These are phyloP conservation scores for Haplographium delicatum DNA, from an alignment of 495 filamentous ascomycete genomes.

Conservation along the genomic window DNA sequence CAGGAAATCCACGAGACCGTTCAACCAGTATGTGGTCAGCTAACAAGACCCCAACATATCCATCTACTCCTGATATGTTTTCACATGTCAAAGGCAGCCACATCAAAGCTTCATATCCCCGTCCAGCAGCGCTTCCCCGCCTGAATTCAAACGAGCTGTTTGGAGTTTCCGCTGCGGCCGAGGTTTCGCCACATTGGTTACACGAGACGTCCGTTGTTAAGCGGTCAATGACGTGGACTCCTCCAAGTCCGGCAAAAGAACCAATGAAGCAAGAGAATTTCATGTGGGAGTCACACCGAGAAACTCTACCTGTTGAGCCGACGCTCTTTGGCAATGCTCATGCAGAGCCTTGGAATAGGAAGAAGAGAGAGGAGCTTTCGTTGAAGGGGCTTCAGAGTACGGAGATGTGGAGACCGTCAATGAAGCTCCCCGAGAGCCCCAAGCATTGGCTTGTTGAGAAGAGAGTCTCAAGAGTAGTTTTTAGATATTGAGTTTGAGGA, in stretches of 20 bases:
- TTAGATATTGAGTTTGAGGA: slow-evolving; percentile 15
- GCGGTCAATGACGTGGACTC: neutral
- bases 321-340: slow-evolving; percentile 15
- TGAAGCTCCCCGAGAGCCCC: slow-evolving; percentile 7
- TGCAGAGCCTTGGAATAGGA: slow-evolving; percentile 15
- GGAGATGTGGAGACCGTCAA: slow-evolving; percentile 17
- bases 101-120: neutral
- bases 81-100: neutral
- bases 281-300: slow-evolving; percentile 6
- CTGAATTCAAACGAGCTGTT: neutral
- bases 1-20: neutral
- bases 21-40: neutral
- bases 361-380: slow-evolving; percentile 3
- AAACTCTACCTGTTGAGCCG: neutral
- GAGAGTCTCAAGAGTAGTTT: slow-evolving; percentile 12
- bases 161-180: neutral
- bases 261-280: neutral
- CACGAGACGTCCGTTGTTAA: neutral
- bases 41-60: neutral
- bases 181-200: neutral
- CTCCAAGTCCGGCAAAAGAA: neutral
- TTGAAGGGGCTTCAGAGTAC: slow-evolving; percentile 6
- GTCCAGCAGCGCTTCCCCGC: neutral
- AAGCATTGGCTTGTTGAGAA: slow-evolving; percentile 19
- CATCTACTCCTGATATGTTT: neutral